These are phyloP conservation scores for Chrysoporthe austroafricana DNA, from an alignment of 2,329 filamentous ascomycete genomes.

Conservation along the genomic window DNA sequence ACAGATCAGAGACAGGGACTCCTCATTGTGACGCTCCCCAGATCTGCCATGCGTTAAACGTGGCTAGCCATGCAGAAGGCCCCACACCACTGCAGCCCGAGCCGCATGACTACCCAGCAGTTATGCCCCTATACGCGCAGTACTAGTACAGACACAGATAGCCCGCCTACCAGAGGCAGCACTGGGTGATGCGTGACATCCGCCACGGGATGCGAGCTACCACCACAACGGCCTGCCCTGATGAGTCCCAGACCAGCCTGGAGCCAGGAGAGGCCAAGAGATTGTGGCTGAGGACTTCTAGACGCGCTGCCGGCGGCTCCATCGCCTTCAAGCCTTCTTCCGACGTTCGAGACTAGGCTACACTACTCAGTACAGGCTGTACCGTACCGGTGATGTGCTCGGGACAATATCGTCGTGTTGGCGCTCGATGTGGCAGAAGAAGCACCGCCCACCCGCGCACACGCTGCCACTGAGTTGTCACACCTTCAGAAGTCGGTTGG, in stretches of 20 bases:
- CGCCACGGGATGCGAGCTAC: neutral
- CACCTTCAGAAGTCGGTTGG: too few relatives aligned
- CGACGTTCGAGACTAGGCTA: neutral
- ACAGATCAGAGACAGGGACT: neutral
- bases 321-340: neutral
- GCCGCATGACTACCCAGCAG: neutral
- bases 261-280: neutral
- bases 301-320: too few relatives aligned
- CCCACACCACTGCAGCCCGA: neutral
- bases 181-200: neutral
- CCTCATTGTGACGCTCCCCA: neutral
- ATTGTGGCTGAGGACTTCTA: slow-evolving; percentile 12
- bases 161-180: slow-evolving; percentile 1
- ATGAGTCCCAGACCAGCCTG: neutral
- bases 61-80: slow-evolving; percentile 6
- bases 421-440: too few relatives aligned
- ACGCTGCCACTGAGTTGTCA: too few relatives aligned
- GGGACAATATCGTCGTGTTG: too few relatives aligned
- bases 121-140: neutral
- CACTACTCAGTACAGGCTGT: neutral
- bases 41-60: slow-evolving; percentile 1
- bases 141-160: neutral
- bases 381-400: too few relatives aligned
- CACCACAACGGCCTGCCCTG: neutral
- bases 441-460: too few relatives aligned